Percentiles rank a stretch among this genome's conserved stretches.
These are phyloP conservation scores for Aureobasidium leucospermi DNA, from an alignment of 2,329 filamentous ascomycete species.

Conservation along the genomic window DNA sequence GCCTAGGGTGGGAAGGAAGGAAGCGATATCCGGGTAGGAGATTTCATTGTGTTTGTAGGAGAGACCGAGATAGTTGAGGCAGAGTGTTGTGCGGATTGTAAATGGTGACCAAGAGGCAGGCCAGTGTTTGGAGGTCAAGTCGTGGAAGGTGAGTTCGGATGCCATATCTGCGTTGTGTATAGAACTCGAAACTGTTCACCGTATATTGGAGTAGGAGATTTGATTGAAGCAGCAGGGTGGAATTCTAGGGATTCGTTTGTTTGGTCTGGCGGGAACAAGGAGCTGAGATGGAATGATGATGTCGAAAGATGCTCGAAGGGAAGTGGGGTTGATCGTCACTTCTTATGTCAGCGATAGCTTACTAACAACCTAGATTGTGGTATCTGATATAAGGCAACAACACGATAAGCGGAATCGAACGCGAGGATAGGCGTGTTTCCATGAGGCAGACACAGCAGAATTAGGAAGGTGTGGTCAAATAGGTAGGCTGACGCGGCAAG, in stretches of 20 bases:
- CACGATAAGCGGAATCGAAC: no score
- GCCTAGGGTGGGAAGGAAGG: not conserved
- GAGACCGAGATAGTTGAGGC: not conserved
- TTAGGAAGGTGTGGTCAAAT: no score
- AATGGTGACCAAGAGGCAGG: slow-evolving; percentile 9
- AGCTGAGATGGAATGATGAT: not conserved
- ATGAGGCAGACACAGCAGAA: no score
- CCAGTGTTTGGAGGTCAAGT: not conserved
- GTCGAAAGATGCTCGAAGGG: not conserved
- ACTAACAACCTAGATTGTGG: not conserved
- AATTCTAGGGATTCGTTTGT: not conserved
- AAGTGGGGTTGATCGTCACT: not conserved
- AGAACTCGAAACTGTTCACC: not conserved
- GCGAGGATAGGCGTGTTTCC: no score
- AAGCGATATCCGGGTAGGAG: slow-evolving; percentile 11
- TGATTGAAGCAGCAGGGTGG: no score
- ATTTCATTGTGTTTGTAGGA: not conserved
- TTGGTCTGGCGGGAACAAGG: not conserved
- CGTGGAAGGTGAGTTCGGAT: slow-evolving; percentile 5
- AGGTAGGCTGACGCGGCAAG: no score
- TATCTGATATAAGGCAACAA: not conserved
- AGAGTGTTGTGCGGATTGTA: not conserved
- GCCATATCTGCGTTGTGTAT: not conserved
- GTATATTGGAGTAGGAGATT: not conserved
- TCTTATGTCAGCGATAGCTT: not conserved